Evolutionary conservation across 192 early-diverging fungal species (phyloP), one percentile per base, ranked within the genome.

Genomic region (Podila epicladia): DNA sequence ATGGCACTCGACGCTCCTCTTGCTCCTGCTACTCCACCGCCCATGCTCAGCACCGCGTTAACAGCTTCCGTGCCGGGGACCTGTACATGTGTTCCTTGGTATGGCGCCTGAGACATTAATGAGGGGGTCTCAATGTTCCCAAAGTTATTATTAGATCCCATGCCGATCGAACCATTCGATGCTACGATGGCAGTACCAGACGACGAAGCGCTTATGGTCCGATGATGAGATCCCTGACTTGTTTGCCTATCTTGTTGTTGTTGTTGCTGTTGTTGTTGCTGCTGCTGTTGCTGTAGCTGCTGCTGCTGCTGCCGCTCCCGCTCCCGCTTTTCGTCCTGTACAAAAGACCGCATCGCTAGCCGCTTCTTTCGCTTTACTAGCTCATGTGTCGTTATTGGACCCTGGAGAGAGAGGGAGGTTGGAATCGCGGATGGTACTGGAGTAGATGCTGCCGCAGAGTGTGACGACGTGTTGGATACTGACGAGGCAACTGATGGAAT

Each of bases 51-150:
- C 4, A 65, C 71, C 24, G 76, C 66, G 1, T 32, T 72, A 35
- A 72, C 35, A 67, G 65, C 28, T 58, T 69, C 26, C 67, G 70
- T 19, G 60, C 31, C 31, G 67, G 76, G 0, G 41, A 50, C 69
- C 26, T 71, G 62, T 15, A 24, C 62, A 26, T 72, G 62, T 9
- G 62, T 62, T 64, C 26, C 31, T 12, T 65, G 31, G 9, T 62
- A 50, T 19, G 67, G 77, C 3, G 67, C n/a, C 17, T 72, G 70
- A 19, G 60, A 13, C 37, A 72, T 12, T 20, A 72, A 20, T 7
- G 76, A 38, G 1, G 76, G 71, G 8, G 76, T 63, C 5, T 79
- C 70, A 28, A 79, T 19, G 26, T 45, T 79, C 8, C 58, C 33
- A 60, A 35, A 33, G 37, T 19, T 38, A 63, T 63, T 26, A 38